These are phyloP conservation scores for Tephrocybe sp. DNA, from an alignment of 768 basidiomycete genomes.

Conservation along the genomic window DNA sequence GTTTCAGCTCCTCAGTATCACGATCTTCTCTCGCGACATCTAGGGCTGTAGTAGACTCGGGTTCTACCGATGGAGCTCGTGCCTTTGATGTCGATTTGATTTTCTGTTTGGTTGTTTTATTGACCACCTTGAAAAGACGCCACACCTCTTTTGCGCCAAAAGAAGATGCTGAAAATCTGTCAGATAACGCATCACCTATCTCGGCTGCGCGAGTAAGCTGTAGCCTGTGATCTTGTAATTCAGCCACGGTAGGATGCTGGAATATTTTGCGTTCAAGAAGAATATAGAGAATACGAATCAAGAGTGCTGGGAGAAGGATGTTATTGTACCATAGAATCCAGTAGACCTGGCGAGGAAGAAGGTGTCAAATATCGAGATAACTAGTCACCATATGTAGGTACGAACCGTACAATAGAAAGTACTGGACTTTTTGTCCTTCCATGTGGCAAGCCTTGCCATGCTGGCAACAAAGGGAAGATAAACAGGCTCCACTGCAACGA, in stretches of 20 bases:
- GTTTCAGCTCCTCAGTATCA: constrained; percentile 43
- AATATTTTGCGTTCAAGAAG: constrained; percentile 50
- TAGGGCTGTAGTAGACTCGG: constrained; percentile 22
- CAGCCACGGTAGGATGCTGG: constrained; percentile 53
- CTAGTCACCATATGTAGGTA: constrained; percentile 11
- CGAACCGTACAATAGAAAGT: constrained; percentile 51
- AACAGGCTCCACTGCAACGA: constrained; percentile 48
- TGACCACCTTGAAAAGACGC: constrained; percentile 47
- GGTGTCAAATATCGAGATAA: background rate
- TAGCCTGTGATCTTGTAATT: constrained; percentile 52
- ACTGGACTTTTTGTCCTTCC: constrained; percentile 52
- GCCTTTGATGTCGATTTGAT: constrained; percentile 23
- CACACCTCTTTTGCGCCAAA: constrained; percentile 54
- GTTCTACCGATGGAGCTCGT: constrained; percentile 11
- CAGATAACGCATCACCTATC: constrained; percentile 50
- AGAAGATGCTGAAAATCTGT: constrained; percentile 45
- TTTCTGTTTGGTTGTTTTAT: constrained; percentile 33
- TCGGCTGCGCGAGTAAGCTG: constrained; percentile 49
- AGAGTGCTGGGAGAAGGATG: constrained; percentile 50
- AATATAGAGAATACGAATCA: constrained; percentile 46
- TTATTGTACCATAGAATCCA: constrained; percentile 68
- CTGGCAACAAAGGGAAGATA: constrained; percentile 45
- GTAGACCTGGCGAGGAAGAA: constrained; percentile 40
- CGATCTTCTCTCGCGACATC: constrained; percentile 33
- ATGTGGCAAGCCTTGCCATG: constrained; percentile 48